Evolutionary conservation across 768 basidiomycete genomes (phyloP).

Genomic region (Boletus edulis): DNA sequence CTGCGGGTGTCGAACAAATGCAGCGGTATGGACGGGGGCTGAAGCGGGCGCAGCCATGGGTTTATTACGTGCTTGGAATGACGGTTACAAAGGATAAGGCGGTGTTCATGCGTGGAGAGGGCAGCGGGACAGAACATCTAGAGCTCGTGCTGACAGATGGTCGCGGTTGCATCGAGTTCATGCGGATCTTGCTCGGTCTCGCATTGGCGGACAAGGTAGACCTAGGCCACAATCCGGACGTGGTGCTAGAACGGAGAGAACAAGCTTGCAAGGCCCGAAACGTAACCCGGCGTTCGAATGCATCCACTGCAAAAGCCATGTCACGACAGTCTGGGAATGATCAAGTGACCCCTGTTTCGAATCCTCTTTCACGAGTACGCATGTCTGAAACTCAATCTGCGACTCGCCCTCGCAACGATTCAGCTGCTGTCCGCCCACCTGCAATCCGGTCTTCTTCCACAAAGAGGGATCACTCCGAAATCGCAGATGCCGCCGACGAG

Average conservation of each 20-base stretch:
- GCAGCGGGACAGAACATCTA: slow-evolving; percentile 6
- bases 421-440: not conserved
- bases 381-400: not conserved
- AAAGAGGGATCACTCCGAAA: not conserved
- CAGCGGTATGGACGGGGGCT: slow-evolving; percentile 5
- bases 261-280: not conserved
- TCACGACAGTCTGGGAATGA: not conserved
- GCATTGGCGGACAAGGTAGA: slow-evolving; percentile 2
- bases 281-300: not conserved
- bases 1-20: not conserved
- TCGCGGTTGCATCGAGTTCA: slow-evolving; percentile 10
- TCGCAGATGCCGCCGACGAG: not conserved
- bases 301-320: not conserved
- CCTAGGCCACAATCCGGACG: slow-evolving; percentile 7
- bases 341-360: not conserved
- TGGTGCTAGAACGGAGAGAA: not conserved
- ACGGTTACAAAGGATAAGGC: not conserved
- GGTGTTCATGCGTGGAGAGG: slow-evolving; percentile 4
- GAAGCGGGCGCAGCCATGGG: slow-evolving; percentile 8
- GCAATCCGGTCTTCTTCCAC: not conserved
- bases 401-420: not conserved
- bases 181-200: slow-evolving; percentile 12
- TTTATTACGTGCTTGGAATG: slow-evolving; percentile 7
- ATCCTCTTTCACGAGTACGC: not conserved
- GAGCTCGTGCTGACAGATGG: slow-evolving; percentile 6